Evolutionary conservation across 2,329 filamentous ascomycete species (phyloP), one percentile per base, ranked within the genome.

Genomic region (Ophiocordyceps sinensis): DNA sequence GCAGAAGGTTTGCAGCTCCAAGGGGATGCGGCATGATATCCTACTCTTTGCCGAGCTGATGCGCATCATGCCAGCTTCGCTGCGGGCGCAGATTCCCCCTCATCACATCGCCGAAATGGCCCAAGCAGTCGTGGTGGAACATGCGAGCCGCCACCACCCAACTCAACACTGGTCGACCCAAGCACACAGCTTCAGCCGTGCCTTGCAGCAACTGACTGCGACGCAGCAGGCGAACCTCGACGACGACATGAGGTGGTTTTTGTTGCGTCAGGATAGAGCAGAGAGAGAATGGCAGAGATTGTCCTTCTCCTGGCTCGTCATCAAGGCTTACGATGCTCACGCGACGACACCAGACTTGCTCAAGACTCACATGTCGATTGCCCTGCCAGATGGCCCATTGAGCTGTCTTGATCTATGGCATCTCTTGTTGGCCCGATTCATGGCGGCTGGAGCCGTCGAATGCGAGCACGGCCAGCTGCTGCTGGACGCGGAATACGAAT

Each of bases 351-450:
- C 46, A n/a, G 38, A 41, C 4, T 48, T 54, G 19, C 28, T 45
- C 28, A 30, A 37, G 9, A 38, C 39, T 2, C 47, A 47, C 17
- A 39, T 34, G n/a, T 26, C 17, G 9, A 30, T 39, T 12, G 36
- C 46, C 2, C 36, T 36, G 8, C 40, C 28, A 14, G 39, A 31
- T 2, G 19, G 34, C 11, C 31, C 36, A n/a, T 21, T 49, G 5
- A 43, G 43, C 12, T 34, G 39, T 13, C 8, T 51, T 13, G 49
- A 52, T 28, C 44, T 52, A 19, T 53, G 51, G 51, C 49, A 52
- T 23, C 29, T 52, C 17, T 12, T 47, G 17, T 37, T 40, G 10
- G 49, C 45, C 6, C 42, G 51, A 12, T 32, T 45, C 12, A 29
- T 40, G 21, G 47, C 47, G 23, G 34, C 42, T 1, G 41, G 39